These are phyloP conservation scores for Capsicum chinense DNA, from an alignment of 257 asterid genomes.

Conservation along the genomic window DNA sequence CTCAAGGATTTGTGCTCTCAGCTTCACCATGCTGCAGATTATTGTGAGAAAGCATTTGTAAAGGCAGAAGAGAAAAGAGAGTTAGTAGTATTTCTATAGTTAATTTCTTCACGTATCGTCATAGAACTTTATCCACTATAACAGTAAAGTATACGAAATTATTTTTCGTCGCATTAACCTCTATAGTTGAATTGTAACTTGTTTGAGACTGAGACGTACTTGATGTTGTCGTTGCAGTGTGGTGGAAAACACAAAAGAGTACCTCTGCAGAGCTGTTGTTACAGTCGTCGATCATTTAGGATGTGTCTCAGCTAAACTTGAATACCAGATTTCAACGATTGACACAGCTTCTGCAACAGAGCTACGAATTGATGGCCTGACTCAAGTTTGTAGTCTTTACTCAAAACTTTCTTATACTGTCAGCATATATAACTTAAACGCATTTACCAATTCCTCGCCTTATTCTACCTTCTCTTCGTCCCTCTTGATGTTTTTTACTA, in stretches of 20 bases:
- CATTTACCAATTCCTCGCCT: neutral
- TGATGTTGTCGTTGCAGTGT: slow-evolving; percentile 43
- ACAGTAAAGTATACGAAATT: neutral
- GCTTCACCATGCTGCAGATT: slow-evolving; percentile 69
- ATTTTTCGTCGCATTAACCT: neutral
- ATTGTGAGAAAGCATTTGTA: slow-evolving; percentile 57
- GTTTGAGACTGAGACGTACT: neutral
- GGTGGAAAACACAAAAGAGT: slow-evolving; percentile 62
- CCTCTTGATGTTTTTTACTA: neutral
- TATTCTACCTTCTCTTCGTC: neutral
- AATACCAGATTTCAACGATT: slow-evolving; percentile 42
- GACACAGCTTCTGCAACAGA: slow-evolving; percentile 52
- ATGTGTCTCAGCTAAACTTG: slow-evolving; percentile 60
- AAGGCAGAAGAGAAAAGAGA: slow-evolving; percentile 48
- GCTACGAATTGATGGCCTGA: slow-evolving; percentile 44
- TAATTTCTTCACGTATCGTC: neutral
- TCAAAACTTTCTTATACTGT: neutral
- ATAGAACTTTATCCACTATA: neutral
- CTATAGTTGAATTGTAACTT: neutral
- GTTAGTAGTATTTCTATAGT: slow-evolving; percentile 35
- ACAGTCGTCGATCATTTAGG: slow-evolving; percentile 73
- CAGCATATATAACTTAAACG: neutral
- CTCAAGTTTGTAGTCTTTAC: slow-evolving; percentile 45
- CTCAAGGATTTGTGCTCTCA: slow-evolving; percentile 64
- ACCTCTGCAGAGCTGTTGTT: slow-evolving; percentile 57